A percentile compares a stretch with the other conserved stretches of the same genome.
Conservation (phyloP, 805 yeast genomes). For the Wickerhamiella vanderwaltii region DNA sequence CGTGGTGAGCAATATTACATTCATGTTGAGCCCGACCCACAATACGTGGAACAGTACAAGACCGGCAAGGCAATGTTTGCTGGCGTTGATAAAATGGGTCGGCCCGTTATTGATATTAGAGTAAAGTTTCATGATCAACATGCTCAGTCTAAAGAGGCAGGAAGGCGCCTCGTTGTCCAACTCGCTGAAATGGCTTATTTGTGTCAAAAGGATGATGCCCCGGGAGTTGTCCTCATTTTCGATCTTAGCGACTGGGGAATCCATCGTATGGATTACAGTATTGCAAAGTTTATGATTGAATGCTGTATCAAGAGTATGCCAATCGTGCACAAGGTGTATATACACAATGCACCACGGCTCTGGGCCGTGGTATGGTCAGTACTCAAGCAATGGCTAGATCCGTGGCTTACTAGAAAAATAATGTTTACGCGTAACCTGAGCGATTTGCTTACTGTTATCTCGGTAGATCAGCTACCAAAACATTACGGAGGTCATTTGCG, state of each 20-base stretch:
- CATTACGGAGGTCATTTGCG: constrained; percentile 1
- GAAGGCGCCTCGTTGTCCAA: constrained; percentile 61
- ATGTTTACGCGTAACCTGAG: not conserved
- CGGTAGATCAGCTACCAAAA: constrained; percentile 1
- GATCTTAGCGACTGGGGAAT: constrained; percentile 78
- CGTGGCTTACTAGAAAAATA: not conserved
- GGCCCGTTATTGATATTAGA: constrained; percentile 73
- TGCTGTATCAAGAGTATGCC: constrained; percentile 96
- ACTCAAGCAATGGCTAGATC: constrained; percentile 41
- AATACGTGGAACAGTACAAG: constrained; percentile 39
- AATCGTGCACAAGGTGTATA: constrained; percentile 46
- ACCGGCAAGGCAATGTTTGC: constrained; percentile 58
- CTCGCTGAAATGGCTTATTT: constrained; percentile 74
- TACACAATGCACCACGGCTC: constrained; percentile 95
- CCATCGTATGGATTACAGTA: constrained; percentile 84
- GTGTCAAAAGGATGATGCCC: constrained; percentile 59
- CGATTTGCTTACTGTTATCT: not conserved
- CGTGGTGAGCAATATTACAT: constrained; percentile 61
- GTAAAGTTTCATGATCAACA: constrained; percentile 62
- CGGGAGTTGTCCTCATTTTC: constrained; percentile 70
- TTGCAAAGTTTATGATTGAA: constrained; percentile 78
- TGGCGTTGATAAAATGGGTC: constrained; percentile 58
- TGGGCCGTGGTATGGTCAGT: constrained; percentile 91
- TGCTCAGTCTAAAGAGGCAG: constrained; percentile 56
- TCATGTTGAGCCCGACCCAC: constrained; percentile 22